Base-by-base conservation (phyloP, 2,329 filamentous ascomycete species). In the Aspergillus niger region DNA sequence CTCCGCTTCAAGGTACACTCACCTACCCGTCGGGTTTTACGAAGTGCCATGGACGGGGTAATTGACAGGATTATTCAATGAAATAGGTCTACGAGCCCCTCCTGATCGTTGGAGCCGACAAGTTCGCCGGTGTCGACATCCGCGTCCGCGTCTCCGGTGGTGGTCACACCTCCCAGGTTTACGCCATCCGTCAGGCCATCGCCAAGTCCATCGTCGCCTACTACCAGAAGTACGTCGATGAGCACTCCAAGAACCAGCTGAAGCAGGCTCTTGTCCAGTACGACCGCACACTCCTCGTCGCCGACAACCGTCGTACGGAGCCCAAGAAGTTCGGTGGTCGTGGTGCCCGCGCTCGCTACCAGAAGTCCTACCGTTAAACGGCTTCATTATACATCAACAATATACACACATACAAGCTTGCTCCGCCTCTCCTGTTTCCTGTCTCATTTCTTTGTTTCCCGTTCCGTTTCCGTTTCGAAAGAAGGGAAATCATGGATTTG, bases 191-290 rank as follows among this genome's bases (percentile, higher is more conserved):
- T 76, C 95, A 99, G 86, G 94, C 95, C 76, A 98, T 99, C 79
- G 89, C 93, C 85, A 99, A 98, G 89, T 90, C 90, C 76, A 91
- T 96, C 80, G 89, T 96, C 78, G 90, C 92, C 82, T 97, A 97
- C 90, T 98, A 97, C 91, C 94, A 97, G 86, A 97, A 99, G 88
- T 99, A 89, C 85, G 92, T 98, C 83, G 95, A 99, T 80, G 95
- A 99, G 91, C 93, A 98, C 91, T 92, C 91, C 86, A 99, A 99
- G 91, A 97, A 98, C 89, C 87, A 92, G 84, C 88, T 99, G 79
- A 99, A 98, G 92, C 90, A 94, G 84, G 91, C 91, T 72, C 89
- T 99, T 74, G 91, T 94, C 77, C 88, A 92, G 81, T 99, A 94
- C 86, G 92, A 97, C 87, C 89, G 93, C 79, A 96, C 92, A 80